These are phyloP conservation scores for Tolypocladium pustulatum DNA, from an alignment of 2,329 filamentous ascomycete genomes.

Conservation along the genomic window DNA sequence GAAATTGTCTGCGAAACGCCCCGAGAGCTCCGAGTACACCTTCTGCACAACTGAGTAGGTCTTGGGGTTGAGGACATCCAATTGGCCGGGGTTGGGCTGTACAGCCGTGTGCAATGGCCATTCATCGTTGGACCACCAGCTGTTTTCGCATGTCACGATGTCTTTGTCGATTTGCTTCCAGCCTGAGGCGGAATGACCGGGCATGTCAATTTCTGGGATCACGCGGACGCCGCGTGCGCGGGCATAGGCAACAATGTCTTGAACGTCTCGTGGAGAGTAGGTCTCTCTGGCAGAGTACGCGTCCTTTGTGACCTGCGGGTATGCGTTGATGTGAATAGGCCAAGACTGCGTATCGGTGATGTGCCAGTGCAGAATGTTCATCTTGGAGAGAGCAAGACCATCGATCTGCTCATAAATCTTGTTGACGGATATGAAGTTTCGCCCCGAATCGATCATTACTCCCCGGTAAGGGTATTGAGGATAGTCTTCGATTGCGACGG, in stretches of 20 bases:
- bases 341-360: slow-evolving; percentile 45
- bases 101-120: slow-evolving; percentile 41
- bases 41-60: slow-evolving; percentile 43
- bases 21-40: slow-evolving; percentile 41
- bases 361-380: slow-evolving; percentile 49
- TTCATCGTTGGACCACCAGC: slow-evolving; percentile 51
- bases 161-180: slow-evolving; percentile 42
- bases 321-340: slow-evolving; percentile 37
- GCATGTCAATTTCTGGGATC: slow-evolving; percentile 48
- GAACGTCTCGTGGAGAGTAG: slow-evolving; percentile 32
- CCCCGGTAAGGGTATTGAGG: slow-evolving; percentile 43
- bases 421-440: slow-evolving; percentile 39
- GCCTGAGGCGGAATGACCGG: slow-evolving; percentile 41
- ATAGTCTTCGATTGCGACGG: slow-evolving; percentile 36
- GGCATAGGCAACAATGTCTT: slow-evolving; percentile 35
- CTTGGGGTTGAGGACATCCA: slow-evolving; percentile 43
- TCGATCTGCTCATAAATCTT: slow-evolving; percentile 45
- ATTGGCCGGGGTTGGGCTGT: slow-evolving; percentile 44
- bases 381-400: slow-evolving; percentile 43
- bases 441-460: slow-evolving; percentile 43
- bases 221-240: slow-evolving; percentile 42
- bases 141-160: slow-evolving; percentile 43
- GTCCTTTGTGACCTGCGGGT: slow-evolving; percentile 41
- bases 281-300: slow-evolving; percentile 39
- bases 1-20: slow-evolving; percentile 38